These are phyloP conservation scores for Clitopilus hobsonii DNA, from an alignment of 768 basidiomycete genomes.

Conservation along the genomic window DNA sequence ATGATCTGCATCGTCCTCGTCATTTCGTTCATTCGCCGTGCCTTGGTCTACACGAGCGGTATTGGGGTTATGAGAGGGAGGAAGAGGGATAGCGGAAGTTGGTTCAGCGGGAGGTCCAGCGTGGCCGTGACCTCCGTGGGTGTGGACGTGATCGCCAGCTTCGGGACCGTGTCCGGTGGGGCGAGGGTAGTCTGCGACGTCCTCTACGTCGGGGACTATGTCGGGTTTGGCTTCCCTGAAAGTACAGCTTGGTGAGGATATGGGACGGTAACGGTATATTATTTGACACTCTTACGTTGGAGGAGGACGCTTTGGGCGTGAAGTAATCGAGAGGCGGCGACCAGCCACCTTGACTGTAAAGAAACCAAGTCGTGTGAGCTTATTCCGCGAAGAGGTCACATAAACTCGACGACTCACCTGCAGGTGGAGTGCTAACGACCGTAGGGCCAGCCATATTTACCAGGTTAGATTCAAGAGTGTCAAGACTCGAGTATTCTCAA, in stretches of 20 bases:
- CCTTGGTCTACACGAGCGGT: not conserved
- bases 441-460: not conserved
- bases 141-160: not conserved
- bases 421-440: not conserved
- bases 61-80: not conserved
- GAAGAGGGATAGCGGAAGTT: not conserved
- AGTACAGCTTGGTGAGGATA: not conserved
- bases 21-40: not conserved
- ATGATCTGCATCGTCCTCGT: not conserved
- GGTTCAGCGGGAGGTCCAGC: not conserved
- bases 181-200: not conserved
- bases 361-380: not conserved
- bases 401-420: not conserved
- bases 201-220: not conserved
- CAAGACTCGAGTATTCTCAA: not conserved
- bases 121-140: not conserved
- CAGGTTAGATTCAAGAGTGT: too few species aligned
- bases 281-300: not conserved
- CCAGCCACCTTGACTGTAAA: not conserved
- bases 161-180: not conserved
- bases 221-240: not conserved
- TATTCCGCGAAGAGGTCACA: not conserved
- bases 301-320: not conserved
- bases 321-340: not conserved
- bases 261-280: not conserved